These are phyloP conservation scores for Sporothrix brunneoviolacea DNA, from an alignment of 2,329 filamentous ascomycete species.

Conservation along the genomic window DNA sequence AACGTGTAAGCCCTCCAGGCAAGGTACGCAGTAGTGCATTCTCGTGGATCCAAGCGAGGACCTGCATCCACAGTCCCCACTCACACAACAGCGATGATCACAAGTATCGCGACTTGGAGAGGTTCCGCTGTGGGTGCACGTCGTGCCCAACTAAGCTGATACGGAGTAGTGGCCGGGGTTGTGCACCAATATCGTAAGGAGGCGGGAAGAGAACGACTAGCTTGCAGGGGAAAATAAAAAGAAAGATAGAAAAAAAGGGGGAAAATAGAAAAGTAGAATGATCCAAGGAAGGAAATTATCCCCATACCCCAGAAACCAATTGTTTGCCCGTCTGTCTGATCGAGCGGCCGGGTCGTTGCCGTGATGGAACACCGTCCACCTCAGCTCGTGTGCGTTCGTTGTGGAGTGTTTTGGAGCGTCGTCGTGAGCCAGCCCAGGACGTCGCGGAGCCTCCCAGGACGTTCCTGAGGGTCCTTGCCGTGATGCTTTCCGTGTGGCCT, in stretches of 20 bases:
- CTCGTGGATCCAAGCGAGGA: too few relatives aligned
- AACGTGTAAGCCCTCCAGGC: too few relatives aligned
- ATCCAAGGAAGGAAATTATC: not conserved
- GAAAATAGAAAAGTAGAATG: not conserved
- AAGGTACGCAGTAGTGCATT: too few relatives aligned
- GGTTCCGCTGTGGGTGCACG: not conserved
- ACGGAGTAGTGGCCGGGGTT: conserved; percentile 3
- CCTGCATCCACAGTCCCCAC: conserved; percentile 1
- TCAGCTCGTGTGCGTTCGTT: not conserved
- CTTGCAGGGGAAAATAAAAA: not conserved
- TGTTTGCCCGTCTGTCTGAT: too few relatives aligned
- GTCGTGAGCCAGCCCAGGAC: conserved; percentile 1
- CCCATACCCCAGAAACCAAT: not conserved
- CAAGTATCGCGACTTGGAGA: not conserved
- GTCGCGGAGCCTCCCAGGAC: too few relatives aligned
- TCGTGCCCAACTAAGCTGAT: not conserved
- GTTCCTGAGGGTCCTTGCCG: not conserved
- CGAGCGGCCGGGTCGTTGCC: not conserved
- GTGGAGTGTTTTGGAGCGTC: too few relatives aligned
- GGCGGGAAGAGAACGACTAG: not conserved
- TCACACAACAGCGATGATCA: too few relatives aligned
- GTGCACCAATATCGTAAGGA: not conserved
- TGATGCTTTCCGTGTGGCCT: not conserved
- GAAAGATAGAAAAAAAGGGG: not conserved
- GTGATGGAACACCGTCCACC: not conserved